Evolutionary conservation across 2,329 filamentous ascomycete species (phyloP).

Genomic region (Tolypocladium tropicale): DNA sequence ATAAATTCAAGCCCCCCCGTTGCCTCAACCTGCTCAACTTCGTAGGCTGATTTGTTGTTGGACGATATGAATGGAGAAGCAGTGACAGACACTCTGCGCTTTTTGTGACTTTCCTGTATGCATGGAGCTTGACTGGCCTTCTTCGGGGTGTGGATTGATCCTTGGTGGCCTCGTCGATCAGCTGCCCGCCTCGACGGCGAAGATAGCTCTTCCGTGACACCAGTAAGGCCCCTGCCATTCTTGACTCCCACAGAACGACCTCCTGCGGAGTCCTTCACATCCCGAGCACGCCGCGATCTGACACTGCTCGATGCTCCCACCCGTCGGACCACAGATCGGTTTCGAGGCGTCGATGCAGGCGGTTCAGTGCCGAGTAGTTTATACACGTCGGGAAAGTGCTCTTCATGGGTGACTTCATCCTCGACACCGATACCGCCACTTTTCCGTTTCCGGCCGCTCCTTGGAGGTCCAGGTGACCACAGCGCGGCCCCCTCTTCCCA

Average conservation of each 20-base stretch:
- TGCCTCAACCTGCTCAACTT: neutral
- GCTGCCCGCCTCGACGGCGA: conserved; percentile 15
- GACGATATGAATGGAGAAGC: neutral
- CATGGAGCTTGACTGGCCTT: conserved; percentile 6
- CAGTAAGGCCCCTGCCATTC: conserved; percentile 3
- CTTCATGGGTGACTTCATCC: conserved; percentile 23
- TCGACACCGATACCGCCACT: conserved; percentile 33
- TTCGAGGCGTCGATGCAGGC: conserved; percentile 23
- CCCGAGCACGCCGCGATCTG: conserved; percentile 8
- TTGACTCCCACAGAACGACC: neutral
- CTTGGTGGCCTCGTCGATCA: conserved; percentile 3
- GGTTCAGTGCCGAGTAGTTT: conserved; percentile 33
- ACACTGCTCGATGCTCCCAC: conserved; percentile 9
- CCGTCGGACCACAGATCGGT: conserved; percentile 11
- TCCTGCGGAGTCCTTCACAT: conserved; percentile 6
- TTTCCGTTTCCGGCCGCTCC: conserved; percentile 40
- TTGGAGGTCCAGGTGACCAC: conserved; percentile 25
- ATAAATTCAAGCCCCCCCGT: conserved; percentile 24
- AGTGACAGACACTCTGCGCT: conserved; percentile 5
- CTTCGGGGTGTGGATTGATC: conserved; percentile 1
- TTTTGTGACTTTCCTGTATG: conserved; percentile 4
- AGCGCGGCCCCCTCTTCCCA: conserved; percentile 33
- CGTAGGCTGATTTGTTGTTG: conserved; percentile 5
- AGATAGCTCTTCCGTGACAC: conserved; percentile 10
- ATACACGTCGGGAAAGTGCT: conserved; percentile 45